A percentile compares a stretch with the other conserved stretches of the same genome.
Conservation (phyloP, 169 alveolate genomes). For the Plasmodium berghei region DNA sequence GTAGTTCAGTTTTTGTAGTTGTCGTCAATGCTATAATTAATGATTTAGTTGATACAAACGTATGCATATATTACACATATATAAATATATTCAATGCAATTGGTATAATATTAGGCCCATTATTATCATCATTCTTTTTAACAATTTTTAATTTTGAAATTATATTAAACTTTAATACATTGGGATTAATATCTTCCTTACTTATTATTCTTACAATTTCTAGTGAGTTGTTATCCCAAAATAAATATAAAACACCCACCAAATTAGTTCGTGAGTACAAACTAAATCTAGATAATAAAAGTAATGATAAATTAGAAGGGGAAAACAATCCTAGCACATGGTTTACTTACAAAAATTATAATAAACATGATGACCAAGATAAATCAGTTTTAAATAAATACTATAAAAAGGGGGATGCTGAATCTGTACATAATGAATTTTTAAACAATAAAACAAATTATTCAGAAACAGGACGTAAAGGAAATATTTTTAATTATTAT, state of each 20-base stretch:
- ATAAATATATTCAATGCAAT: slow-evolving; percentile 74
- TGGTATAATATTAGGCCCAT: slow-evolving; percentile 71
- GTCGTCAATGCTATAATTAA: slow-evolving; percentile 74
- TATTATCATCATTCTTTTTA: slow-evolving; percentile 70
- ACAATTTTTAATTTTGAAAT: slow-evolving; percentile 60
- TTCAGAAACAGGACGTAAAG: not conserved
- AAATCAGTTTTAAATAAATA: too few species aligned
- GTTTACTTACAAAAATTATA: not conserved
- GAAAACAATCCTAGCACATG: not conserved
- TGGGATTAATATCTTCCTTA: slow-evolving; percentile 60
- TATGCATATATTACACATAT: slow-evolving; percentile 68
- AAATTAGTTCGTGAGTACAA: not conserved
- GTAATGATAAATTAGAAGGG: not conserved
- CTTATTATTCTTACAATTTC: slow-evolving; percentile 56
- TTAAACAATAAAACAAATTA: slow-evolving; percentile 16
- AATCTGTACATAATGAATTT: slow-evolving; percentile 1
- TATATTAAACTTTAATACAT: slow-evolving; percentile 64
- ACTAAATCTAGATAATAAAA: not conserved
- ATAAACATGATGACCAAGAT: slow-evolving; percentile 2
- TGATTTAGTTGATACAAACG: slow-evolving; percentile 66
- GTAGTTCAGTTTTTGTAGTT: slow-evolving; percentile 73
- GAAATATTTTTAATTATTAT: slow-evolving; percentile 11
- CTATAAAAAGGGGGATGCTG: slow-evolving; percentile 11
- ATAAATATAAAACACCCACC: slow-evolving; percentile 12
- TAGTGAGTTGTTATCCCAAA: slow-evolving; percentile 38